Conservation (phyloP, 2,329 filamentous ascomycete species). For the Curvularia sp. region DNA sequence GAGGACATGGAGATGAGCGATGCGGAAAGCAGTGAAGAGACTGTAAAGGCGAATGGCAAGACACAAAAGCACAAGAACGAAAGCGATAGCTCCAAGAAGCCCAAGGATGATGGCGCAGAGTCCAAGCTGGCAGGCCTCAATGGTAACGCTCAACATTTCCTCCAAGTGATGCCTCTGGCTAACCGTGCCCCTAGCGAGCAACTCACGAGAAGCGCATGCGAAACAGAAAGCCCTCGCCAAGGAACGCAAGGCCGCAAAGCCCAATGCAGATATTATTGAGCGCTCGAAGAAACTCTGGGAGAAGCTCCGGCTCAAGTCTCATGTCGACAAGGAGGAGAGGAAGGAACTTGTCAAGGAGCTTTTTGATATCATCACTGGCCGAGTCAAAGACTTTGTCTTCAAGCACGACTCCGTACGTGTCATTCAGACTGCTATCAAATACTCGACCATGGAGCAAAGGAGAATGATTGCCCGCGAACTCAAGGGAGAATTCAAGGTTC, state of each 20-base stretch:
- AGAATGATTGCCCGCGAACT: constrained; percentile 87
- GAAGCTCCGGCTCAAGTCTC: constrained; percentile 87
- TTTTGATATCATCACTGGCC: constrained; percentile 87
- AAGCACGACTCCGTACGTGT: constrained; percentile 98
- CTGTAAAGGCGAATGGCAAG: constrained; percentile 28
- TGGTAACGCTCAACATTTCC: constrained; percentile 23
- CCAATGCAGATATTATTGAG: constrained; percentile 85
- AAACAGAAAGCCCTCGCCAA: constrained; percentile 89
- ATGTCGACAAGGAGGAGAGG: constrained; percentile 87
- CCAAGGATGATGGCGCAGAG: constrained; percentile 28
- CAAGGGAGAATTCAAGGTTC: constrained; percentile 79
- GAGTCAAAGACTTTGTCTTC: constrained; percentile 93
- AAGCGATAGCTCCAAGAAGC: constrained; percentile 32
- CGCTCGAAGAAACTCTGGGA: constrained; percentile 98
- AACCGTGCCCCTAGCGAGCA: constrained; percentile 62
- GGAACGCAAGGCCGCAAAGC: constrained; percentile 91
- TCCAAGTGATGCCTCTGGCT: constrained; percentile 9
- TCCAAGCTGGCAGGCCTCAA: constrained; percentile 40
- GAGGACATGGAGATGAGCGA: constrained; percentile 36
- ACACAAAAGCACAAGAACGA: constrained; percentile 33
- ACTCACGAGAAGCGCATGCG: constrained; percentile 83
- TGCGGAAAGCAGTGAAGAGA: constrained; percentile 27
- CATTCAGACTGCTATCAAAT: constrained; percentile 96
- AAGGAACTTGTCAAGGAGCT: constrained; percentile 87
- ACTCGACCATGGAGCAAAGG: constrained; percentile 83